These are phyloP conservation scores for Skeletonema marinoi DNA, from an alignment of 108 stramenopile species.

Conservation along the genomic window DNA sequence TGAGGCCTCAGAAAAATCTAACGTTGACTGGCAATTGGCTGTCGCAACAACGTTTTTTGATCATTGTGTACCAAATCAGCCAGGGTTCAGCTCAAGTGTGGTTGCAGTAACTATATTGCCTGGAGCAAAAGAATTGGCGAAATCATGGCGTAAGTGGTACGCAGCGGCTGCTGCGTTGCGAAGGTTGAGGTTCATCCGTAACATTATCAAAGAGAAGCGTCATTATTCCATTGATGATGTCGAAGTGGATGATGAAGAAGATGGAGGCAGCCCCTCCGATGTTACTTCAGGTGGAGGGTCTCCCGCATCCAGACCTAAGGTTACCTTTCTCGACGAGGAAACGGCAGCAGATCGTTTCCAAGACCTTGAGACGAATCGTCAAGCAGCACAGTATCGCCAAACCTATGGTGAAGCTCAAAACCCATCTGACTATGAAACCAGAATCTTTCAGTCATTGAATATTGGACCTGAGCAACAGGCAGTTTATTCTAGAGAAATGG, in stretches of 20 bases:
- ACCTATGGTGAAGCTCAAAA: conserved; percentile 16
- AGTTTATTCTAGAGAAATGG: conserved; percentile 85
- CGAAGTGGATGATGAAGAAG: conserved; percentile 15
- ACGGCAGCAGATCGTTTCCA: conserved; percentile 18
- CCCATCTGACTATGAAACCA: conserved; percentile 30
- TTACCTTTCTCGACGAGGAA: conserved; percentile 39
- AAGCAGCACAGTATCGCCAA: conserved; percentile 31
- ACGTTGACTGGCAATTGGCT: conserved; percentile 84
- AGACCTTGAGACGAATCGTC: conserved; percentile 12
- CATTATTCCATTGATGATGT: conserved; percentile 49
- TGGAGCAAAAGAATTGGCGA: conserved; percentile 62
- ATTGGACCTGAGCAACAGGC: conserved; percentile 87
- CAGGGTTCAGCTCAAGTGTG: conserved; percentile 81
- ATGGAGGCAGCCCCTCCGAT: neutral
- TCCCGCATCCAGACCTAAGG: neutral
- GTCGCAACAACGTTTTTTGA: conserved; percentile 83
- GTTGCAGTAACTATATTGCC: conserved; percentile 89
- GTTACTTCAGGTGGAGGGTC: neutral
- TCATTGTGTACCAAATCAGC: conserved; percentile 86
- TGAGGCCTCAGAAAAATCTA: conserved; percentile 37
- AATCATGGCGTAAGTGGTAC: conserved; percentile 90
- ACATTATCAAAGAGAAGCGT: conserved; percentile 43
- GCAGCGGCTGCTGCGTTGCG: conserved; percentile 70
- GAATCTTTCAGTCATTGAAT: conserved; percentile 55
- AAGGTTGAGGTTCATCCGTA: conserved; percentile 72